Base-by-base conservation (phyloP, 2,329 filamentous ascomycete species). In the Cadophora sp. region DNA sequence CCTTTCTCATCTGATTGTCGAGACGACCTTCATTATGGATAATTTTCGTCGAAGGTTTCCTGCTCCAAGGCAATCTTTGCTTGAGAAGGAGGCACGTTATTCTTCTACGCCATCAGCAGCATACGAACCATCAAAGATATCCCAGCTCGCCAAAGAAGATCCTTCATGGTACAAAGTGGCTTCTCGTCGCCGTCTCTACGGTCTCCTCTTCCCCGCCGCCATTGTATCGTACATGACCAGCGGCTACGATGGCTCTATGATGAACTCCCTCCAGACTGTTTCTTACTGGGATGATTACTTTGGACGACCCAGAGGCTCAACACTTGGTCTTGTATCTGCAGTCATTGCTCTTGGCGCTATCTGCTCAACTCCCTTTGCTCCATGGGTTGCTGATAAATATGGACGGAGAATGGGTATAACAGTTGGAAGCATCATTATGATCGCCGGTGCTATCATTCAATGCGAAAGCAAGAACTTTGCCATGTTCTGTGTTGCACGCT, bases 401-500 rank as follows among this genome's bases (percentile, higher is more conserved):
- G 50, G 50, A 16, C 24, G 50, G 19, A 27, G 50, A 27, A 53
- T 27, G 50, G 50, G 24, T 12, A 53, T 27, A 5, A 27, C 24
- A 53, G 24, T 53, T 24, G 50, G 50, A 7, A 53, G 24, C 50
- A 53, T 53, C 50, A 53, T 27, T 11, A 53, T 53, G 50, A 53
- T 53, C 6, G 24, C 19, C 11, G 50, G 50, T 27, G 50, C 24
- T 19, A 53, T 53, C 14, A 27, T 53, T 3, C 50, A 53, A 19
- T 53, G 50, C 24, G 50, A 53, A 24, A 27, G 24, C 24, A 53
- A 53, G 24, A 53, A 27, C 24, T 53, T 80, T 53, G 83, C 74
- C n/a, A 86, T 85, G 40, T 86, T 84, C 73, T 80, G 85, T 67
- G 78, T 84, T 50, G 80, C 84, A 22, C 81, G 84, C 70, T 82